These are phyloP conservation scores for Cryptococcus hybrid DNA, from an alignment of 1,284 basidiomycete genomes.

Conservation along the genomic window DNA sequence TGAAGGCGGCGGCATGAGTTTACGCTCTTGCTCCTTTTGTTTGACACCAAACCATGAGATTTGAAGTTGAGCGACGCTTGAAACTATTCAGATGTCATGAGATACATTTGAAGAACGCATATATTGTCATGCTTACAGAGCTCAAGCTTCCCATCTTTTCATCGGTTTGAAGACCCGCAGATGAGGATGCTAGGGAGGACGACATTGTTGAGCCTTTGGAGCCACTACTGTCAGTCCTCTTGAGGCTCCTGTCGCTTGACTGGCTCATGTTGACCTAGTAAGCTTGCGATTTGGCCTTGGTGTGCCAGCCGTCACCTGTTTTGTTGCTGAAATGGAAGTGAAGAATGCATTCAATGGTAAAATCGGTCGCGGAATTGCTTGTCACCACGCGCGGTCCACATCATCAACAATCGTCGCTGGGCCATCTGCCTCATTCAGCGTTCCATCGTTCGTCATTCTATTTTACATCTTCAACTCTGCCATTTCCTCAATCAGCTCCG, in stretches of 20 bases:
- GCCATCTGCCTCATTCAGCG: too few species aligned
- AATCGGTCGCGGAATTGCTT: neutral
- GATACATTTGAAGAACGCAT: neutral
- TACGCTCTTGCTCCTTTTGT: conserved; percentile 16
- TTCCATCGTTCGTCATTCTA: neutral
- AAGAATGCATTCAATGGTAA: neutral
- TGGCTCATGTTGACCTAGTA: neutral
- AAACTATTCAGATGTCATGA: conserved; percentile 20
- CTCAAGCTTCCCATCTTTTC: conserved; percentile 36
- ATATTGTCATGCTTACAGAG: conserved; percentile 23
- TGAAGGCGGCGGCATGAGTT: conserved; percentile 33
- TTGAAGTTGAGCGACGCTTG: conserved; percentile 35
- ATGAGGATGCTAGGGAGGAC: neutral
- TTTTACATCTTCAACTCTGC: neutral
- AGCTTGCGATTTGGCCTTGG: neutral
- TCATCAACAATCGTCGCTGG: neutral
- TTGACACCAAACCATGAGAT: neutral
- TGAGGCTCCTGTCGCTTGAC: neutral
- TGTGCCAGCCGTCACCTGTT: neutral
- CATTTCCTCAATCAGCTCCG: neutral
- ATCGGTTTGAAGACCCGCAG: neutral
- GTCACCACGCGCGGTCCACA: neutral
- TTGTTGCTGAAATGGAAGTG: neutral
- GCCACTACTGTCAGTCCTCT: neutral
- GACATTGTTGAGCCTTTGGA: conserved; percentile 3